Evolutionary conservation across 192 early-diverging fungal genomes (phyloP).

Genomic region (Backusella westeae): DNA sequence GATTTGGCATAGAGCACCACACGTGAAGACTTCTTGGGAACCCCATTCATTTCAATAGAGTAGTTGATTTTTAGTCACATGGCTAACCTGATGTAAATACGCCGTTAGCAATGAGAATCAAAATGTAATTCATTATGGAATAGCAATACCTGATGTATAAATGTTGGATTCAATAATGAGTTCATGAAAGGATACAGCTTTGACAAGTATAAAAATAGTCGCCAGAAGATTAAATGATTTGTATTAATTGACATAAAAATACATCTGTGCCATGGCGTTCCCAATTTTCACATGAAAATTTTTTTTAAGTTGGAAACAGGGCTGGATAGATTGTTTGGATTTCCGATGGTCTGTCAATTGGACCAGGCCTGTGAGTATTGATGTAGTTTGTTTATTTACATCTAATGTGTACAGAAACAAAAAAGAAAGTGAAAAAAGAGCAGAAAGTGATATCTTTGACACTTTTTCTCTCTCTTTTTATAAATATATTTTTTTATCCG

Average conservation of each 20-base stretch:
- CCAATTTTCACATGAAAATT: background rate
- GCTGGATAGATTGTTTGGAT: background rate
- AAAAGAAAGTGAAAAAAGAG: background rate
- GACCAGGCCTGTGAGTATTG: background rate
- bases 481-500: background rate
- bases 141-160: too few species aligned
- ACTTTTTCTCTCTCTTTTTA: background rate
- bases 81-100: background rate
- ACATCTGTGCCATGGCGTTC: background rate
- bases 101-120: background rate
- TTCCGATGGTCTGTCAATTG: background rate
- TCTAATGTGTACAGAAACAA: background rate
- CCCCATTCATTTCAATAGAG: background rate
- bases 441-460: background rate
- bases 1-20: background rate
- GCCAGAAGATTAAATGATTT: background rate
- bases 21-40: constrained; percentile 6
- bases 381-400: background rate
- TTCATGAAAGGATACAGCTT: too few species aligned
- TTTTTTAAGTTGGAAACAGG: background rate
- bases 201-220: too few species aligned
- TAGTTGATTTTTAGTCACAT: background rate
- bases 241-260: background rate
- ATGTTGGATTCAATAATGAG: too few species aligned
- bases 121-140: background rate